A percentile compares a stretch with the other conserved stretches of the same genome.
phyloP scores from a whole-genome alignment of 2,329 filamentous ascomycete genomes.

The Talaromyces sp. region DNA sequence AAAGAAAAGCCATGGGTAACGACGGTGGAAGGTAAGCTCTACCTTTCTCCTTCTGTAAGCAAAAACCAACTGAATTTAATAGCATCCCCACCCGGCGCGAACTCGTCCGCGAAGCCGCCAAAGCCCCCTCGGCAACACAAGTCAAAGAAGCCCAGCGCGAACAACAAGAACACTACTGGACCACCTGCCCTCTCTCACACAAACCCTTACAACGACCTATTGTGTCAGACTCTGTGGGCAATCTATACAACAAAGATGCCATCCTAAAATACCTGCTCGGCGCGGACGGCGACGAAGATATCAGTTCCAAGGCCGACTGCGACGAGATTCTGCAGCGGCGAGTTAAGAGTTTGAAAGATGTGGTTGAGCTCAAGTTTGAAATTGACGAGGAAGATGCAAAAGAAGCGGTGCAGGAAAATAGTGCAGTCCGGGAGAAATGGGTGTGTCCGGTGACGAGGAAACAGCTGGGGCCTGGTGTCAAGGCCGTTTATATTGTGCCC shows the following conservation, averaged over 20 bases:
- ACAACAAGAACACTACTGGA: constrained; percentile 81
- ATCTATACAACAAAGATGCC: constrained; percentile 91
- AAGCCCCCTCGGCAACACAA: constrained; percentile 74
- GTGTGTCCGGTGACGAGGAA: constrained; percentile 86
- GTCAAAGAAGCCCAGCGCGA: constrained; percentile 84
- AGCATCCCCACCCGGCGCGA: constrained; percentile 92
- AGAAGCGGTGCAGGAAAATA: neutral
- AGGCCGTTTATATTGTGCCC: constrained; percentile 83
- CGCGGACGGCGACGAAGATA: constrained; percentile 47
- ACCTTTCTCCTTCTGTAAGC: neutral
- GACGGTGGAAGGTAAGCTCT: constrained; percentile 69
- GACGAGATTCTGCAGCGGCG: constrained; percentile 56
- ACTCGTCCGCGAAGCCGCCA: constrained; percentile 88
- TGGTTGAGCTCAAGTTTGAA: constrained; percentile 79
- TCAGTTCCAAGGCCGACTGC: constrained; percentile 53
- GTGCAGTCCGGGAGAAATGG: constrained; percentile 52
- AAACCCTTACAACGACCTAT: constrained; percentile 67
- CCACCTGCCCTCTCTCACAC: constrained; percentile 79
- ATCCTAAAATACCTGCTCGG: constrained; percentile 66
- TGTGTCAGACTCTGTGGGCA: constrained; percentile 78
- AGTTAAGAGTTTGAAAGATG: constrained; percentile 76
- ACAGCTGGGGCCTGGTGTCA: constrained; percentile 71
- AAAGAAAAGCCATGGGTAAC: constrained; percentile 75
- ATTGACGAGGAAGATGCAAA: constrained; percentile 26
- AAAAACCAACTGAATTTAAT: constrained; percentile 1